Base-by-base conservation (phyloP, 148 eudicot species). In the Amaranthus cruentus region DNA sequence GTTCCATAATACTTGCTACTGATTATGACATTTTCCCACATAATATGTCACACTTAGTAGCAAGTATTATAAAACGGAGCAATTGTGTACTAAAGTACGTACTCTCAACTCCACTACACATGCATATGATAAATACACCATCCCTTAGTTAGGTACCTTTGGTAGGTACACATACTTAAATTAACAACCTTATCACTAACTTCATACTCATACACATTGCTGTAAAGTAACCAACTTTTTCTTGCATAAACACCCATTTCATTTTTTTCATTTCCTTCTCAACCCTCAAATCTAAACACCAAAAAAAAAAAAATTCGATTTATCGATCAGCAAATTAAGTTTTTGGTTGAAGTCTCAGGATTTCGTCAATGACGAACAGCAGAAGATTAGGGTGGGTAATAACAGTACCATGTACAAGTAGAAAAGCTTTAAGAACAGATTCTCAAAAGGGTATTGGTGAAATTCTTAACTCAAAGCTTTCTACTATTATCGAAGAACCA, bases 401-500 rank as follows among this genome's bases (percentile, higher is more conserved):
- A 54, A 47, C 70, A 28, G 62, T 68, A 5, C 78, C 78, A 43
- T 75, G 82, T 28, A 71, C 78, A 66, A 79, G 75, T 49, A 75
- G 53, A 68, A 79, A 79, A 58, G 12, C 72, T 9, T 9, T 69
- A 53, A 79, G 75, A 51, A 79, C 75, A n/a, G 65, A 75, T 59
- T 65, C 72, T 44, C 72, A 75, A 46, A 79, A 75, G 79, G 76
- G 75, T 12, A 79, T 79, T 58, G 72, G 64, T 18, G 82, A 66
- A 75, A 79, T 79, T 51, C 70, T 79, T 7, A 71, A 57, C 50
- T 3, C 78, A 6, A 79, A 79, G 38, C 75, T 79, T 14, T 12
- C 78, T 3, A 79, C 82, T 0, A 79, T 79, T 38, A 4, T 70
- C 44, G 82, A 79, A 75, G 82, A 79, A 60, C 78, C 75, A 11